Percentiles rank a stretch among this genome's conserved stretches.
phyloP scores from a whole-genome alignment of 768 basidiomycete genomes.

The Podaxis pistillaris region DNA sequence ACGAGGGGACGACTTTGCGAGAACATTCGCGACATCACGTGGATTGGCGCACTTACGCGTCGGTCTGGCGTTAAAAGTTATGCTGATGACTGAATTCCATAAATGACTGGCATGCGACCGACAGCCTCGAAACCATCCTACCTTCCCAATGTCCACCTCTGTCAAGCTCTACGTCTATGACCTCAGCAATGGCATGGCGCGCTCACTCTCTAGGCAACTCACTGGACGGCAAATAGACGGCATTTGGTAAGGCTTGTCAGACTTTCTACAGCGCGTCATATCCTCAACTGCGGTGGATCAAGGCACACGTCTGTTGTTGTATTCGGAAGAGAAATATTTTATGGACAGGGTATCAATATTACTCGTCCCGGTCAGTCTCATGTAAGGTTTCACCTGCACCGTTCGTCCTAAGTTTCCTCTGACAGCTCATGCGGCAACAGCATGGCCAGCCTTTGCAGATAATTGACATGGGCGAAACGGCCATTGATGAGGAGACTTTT shows the following conservation, averaged over 20 bases:
- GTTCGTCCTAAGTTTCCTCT: neutral
- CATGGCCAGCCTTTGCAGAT: constrained; percentile 73
- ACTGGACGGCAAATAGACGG: constrained; percentile 92
- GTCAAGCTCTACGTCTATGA: constrained; percentile 92
- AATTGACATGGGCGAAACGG: constrained; percentile 76
- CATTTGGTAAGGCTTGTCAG: constrained; percentile 59
- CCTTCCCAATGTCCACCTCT: constrained; percentile 28
- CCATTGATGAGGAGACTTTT: constrained; percentile 82
- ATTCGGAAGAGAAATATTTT: constrained; percentile 84
- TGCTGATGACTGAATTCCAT: neutral
- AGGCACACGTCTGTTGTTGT: constrained; percentile 93
- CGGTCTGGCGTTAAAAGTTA: neutral
- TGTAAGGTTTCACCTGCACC: constrained; percentile 40
- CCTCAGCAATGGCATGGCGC: constrained; percentile 83
- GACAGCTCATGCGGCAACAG: constrained; percentile 31
- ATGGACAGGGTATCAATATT: constrained; percentile 80
- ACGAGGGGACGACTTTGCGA: neutral
- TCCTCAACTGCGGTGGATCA: neutral
- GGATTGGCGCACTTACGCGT: neutral
- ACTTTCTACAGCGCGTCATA: neutral
- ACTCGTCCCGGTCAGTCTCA: constrained; percentile 79
- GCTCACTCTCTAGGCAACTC: constrained; percentile 72
- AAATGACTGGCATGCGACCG: neutral
- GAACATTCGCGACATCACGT: constrained; percentile 1
- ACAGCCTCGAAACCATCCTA: neutral